phyloP scores from a whole-genome alignment of 2,329 filamentous ascomycete genomes.

The Pseudogymnoascus sp. region DNA sequence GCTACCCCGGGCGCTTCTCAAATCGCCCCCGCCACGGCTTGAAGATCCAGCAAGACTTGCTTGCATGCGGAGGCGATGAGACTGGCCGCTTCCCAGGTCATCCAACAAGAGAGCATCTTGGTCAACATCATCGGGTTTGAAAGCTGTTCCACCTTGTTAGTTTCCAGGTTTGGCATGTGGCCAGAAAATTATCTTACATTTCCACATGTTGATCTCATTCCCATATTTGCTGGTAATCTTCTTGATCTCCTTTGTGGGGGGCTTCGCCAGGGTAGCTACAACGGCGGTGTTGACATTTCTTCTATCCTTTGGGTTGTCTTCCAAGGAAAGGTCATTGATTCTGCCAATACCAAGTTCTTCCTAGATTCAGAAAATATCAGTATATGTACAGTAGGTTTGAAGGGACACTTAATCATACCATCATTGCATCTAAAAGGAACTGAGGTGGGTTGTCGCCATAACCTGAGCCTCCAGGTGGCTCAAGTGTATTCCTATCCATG shows the following conservation, averaged over 20 bases:
- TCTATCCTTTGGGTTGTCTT: constrained; percentile 13
- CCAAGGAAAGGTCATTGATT: constrained; percentile 21
- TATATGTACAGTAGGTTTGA: background rate
- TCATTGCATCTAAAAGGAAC: background rate
- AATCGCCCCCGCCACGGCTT: background rate
- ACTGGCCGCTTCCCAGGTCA: constrained; percentile 5
- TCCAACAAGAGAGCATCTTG: constrained; percentile 4
- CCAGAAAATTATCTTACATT: background rate
- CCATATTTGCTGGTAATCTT: constrained; percentile 1
- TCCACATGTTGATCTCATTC: background rate
- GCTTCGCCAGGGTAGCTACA: background rate
- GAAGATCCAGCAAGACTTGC: background rate
- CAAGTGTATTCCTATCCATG: background rate
- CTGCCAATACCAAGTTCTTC: constrained; percentile 25
- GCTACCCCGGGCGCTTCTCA: background rate
- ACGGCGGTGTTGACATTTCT: background rate
- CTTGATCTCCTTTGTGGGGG: background rate
- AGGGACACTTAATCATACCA: background rate
- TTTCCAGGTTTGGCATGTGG: background rate
- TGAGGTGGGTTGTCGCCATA: background rate
- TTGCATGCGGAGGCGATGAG: constrained; percentile 8
- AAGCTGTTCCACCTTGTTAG: background rate
- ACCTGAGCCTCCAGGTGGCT: background rate
- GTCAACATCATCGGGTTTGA: constrained; percentile 7
- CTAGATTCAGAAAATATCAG: constrained; percentile 11